These are phyloP conservation scores for Colletotrichum abscissum DNA, from an alignment of 2,329 filamentous ascomycete genomes.

Conservation along the genomic window DNA sequence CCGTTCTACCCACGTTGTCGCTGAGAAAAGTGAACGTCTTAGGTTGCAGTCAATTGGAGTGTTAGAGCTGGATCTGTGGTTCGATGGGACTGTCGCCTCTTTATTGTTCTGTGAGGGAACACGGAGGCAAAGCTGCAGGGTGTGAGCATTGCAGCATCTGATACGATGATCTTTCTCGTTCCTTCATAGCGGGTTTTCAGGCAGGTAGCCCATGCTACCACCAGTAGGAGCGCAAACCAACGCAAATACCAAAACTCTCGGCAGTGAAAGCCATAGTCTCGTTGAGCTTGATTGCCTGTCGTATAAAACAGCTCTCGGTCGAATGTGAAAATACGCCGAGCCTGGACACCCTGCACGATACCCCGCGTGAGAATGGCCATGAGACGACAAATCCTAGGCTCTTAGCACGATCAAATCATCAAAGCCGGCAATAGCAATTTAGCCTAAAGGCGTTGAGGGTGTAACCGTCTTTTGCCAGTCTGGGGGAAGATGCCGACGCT, in stretches of 20 bases:
- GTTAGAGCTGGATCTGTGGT: not conserved
- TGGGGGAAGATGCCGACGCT: not conserved
- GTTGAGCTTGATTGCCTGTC: not conserved
- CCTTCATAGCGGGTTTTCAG: not conserved
- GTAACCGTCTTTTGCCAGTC: slow-evolving; percentile 19
- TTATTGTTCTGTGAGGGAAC: not conserved
- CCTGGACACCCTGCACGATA: not conserved
- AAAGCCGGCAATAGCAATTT: slow-evolving; percentile 28
- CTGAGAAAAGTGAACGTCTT: not conserved
- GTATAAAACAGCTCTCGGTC: not conserved
- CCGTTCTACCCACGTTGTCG: too few species aligned
- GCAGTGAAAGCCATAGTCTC: not conserved
- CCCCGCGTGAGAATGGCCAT: slow-evolving; percentile 17
- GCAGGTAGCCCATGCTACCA: not conserved
- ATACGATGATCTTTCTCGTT: not conserved
- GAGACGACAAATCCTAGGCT: not conserved
- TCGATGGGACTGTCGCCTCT: slow-evolving; percentile 8
- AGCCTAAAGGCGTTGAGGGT: slow-evolving; percentile 15
- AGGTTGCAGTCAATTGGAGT: not conserved
- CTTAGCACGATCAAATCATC: not conserved
- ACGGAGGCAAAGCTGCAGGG: not conserved
- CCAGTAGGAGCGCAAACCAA: not conserved
- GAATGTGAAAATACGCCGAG: not conserved
- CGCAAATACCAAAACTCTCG: not conserved
- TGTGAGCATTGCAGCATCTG: not conserved